These are phyloP conservation scores for Ophiorrhiza pumila DNA, from an alignment of 257 asterid species.

Conservation along the genomic window DNA sequence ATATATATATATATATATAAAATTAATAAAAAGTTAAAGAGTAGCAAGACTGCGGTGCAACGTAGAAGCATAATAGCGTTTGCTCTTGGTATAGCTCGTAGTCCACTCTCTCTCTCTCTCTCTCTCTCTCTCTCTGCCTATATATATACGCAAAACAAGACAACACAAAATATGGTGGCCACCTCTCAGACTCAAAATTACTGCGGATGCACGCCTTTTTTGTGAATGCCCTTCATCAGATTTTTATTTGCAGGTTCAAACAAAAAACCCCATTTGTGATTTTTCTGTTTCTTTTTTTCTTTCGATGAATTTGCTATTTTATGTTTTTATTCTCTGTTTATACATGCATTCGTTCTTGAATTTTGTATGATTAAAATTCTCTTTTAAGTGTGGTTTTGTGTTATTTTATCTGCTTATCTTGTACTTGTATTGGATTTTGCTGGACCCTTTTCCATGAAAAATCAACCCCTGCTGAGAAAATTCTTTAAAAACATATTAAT, in stretches of 20 bases:
- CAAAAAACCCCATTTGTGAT: not conserved
- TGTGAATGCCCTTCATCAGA: not conserved
- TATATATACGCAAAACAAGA: not conserved
- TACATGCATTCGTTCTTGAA: not conserved
- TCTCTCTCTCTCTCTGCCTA: not conserved
- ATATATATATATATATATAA: too few species aligned
- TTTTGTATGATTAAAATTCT: not conserved
- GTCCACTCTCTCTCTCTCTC: too few species aligned
- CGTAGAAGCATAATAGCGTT: too few species aligned
- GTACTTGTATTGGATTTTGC: not conserved
- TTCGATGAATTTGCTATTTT: not conserved
- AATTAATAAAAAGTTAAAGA: not conserved
- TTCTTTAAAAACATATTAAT: not conserved
- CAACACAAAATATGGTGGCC: too few species aligned
- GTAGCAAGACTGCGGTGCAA: too few species aligned
- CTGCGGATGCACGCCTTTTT: not conserved
- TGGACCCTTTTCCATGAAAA: not conserved
- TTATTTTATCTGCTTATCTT: not conserved
- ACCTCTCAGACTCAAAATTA: not conserved
- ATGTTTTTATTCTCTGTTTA: not conserved
- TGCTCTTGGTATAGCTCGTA: too few species aligned
- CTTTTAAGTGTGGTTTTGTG: not conserved
- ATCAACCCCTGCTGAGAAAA: not conserved
- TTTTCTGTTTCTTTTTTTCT: not conserved
- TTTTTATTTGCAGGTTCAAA: conserved; percentile 13